Conservation (phyloP, 2,329 filamentous ascomycete species). For the Colletotrichum liaoningense region DNA sequence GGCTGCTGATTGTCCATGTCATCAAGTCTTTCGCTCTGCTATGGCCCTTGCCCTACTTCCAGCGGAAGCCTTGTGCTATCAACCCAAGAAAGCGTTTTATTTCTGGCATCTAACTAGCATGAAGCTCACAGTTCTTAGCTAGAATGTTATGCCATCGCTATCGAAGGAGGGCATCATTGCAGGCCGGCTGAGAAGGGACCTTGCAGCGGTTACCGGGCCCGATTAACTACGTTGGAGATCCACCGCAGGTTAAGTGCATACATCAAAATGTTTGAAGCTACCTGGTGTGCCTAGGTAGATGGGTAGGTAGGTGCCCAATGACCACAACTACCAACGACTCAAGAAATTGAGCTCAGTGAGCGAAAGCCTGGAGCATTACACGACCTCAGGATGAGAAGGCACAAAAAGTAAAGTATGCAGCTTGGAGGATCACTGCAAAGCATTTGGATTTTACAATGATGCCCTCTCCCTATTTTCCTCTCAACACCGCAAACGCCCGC, state of each 20-base stretch:
- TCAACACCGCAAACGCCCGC: not conserved
- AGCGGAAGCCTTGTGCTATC: not conserved
- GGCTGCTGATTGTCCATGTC: not conserved
- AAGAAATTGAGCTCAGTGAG: not conserved
- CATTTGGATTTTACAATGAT: not conserved
- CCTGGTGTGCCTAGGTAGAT: too few relatives aligned
- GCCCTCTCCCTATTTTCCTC: not conserved
- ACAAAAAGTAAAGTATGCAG: not conserved
- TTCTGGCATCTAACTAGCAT: too few relatives aligned
- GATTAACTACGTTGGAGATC: too few relatives aligned
- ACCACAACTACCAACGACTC: not conserved
- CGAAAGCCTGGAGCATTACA: not conserved
- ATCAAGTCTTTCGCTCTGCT: not conserved
- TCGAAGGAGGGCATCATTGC: not conserved
- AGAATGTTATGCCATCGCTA: fast-evolving
- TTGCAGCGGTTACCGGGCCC: too few relatives aligned
- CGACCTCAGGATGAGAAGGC: not conserved
- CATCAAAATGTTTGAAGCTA: not conserved
- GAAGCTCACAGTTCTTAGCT: too few relatives aligned
- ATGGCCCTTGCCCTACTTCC: not conserved
- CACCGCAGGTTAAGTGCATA: not conserved
- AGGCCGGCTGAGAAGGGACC: too few relatives aligned
- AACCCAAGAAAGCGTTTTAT: not conserved
- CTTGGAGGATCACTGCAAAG: not conserved
- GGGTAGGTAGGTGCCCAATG: not conserved